Conservation (phyloP, 2,329 filamentous ascomycete species). For the Pseudohalonectria lignicola region DNA sequence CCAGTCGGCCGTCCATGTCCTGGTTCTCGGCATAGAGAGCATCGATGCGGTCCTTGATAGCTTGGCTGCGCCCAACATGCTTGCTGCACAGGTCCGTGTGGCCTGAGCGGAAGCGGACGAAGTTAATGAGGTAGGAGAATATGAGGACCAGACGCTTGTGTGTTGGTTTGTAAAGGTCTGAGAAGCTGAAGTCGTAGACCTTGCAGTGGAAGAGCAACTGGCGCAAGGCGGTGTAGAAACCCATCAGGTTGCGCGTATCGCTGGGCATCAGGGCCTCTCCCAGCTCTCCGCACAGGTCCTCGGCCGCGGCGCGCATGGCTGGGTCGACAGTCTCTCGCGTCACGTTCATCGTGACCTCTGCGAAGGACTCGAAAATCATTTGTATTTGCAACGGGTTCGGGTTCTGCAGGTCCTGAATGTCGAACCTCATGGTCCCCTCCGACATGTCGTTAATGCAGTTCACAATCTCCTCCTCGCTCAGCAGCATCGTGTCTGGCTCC, state of each 20-base stretch:
- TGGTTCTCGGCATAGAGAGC: constrained; percentile 77
- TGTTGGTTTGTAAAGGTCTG: constrained; percentile 82
- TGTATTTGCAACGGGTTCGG: constrained; percentile 92
- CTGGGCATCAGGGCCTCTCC: constrained; percentile 67
- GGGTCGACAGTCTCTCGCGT: constrained; percentile 90
- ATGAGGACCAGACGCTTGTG: constrained; percentile 87
- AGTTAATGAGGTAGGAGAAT: constrained; percentile 97
- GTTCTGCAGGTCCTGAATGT: constrained; percentile 84
- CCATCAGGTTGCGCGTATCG: constrained; percentile 91
- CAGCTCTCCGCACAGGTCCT: constrained; percentile 76
- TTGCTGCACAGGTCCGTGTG: constrained; percentile 85
- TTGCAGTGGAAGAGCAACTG: constrained; percentile 78
- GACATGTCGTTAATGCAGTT: constrained; percentile 95
- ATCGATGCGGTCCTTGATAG: constrained; percentile 80
- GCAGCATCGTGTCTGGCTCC: constrained; percentile 47
- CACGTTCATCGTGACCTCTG: constrained; percentile 84
- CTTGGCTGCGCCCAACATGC: constrained; percentile 84
- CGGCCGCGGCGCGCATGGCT: constrained; percentile 84
- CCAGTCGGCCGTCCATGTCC: constrained; percentile 68
- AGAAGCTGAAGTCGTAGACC: constrained; percentile 87
- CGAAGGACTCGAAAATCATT: constrained; percentile 97
- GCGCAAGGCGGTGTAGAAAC: constrained; percentile 79
- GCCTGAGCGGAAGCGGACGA: constrained; percentile 90
- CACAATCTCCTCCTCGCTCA: constrained; percentile 71
- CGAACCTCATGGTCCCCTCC: constrained; percentile 78